Evolutionary conservation across 352 stramenopile species (phyloP).

Genomic region (Phytophthora idaei): DNA sequence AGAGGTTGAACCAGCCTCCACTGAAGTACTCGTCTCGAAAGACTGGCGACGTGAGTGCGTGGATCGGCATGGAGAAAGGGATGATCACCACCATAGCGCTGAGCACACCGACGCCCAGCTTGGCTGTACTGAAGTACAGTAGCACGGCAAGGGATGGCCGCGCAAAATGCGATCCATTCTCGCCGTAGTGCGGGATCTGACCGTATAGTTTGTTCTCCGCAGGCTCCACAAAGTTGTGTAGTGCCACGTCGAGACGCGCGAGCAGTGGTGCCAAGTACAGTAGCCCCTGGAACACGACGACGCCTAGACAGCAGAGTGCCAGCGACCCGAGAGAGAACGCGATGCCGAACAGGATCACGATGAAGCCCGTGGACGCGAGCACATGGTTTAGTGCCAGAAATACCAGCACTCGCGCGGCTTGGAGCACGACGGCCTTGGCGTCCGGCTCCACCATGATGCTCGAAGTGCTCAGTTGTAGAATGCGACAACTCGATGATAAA

Average conservation of each 20-base stretch:
- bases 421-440: constrained; percentile 12
- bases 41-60: constrained; percentile 39
- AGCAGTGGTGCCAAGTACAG: constrained; percentile 58
- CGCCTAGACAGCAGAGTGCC: constrained; percentile 67
- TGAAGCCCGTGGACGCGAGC: constrained; percentile 55
- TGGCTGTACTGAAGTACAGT: constrained; percentile 52
- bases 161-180: constrained; percentile 26
- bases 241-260: constrained; percentile 54
- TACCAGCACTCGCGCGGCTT: constrained; percentile 28
- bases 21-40: constrained; percentile 44
- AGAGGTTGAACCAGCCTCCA: constrained; percentile 29
- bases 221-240: constrained; percentile 71
- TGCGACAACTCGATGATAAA: constrained; percentile 21
- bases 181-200: constrained; percentile 36
- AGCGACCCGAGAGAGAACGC: constrained; percentile 56
- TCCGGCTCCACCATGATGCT: constrained; percentile 21
- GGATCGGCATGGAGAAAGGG: constrained; percentile 47
- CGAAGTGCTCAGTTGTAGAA: constrained; percentile 13
- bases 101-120: constrained; percentile 44
- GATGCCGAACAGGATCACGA: constrained; percentile 55
- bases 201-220: constrained; percentile 40
- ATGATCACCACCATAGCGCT: constrained; percentile 45
- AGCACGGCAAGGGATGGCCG: constrained; percentile 44
- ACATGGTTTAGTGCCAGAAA: constrained; percentile 73
- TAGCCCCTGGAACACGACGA: constrained; percentile 69